A percentile compares a stretch with the other conserved stretches of the same genome.
These are phyloP conservation scores for Phanerochaete sordida DNA, from an alignment of 768 basidiomycete species.

Conservation along the genomic window DNA sequence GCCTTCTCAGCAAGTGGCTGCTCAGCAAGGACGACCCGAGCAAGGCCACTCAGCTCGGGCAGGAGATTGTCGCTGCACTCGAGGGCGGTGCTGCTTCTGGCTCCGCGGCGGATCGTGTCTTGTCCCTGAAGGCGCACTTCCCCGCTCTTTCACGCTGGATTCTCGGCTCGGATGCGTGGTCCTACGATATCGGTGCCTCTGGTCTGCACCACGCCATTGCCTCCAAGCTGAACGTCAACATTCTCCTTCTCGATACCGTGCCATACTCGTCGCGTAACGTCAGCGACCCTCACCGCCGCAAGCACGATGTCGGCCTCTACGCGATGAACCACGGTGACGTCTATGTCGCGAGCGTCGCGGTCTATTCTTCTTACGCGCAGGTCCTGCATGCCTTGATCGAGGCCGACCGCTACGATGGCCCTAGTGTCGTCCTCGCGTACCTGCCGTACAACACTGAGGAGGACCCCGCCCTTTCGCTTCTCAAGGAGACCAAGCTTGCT, in stretches of 20 bases:
- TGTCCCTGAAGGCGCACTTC: slow-evolving; percentile 60
- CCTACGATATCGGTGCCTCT: slow-evolving; percentile 93
- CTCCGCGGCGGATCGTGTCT: slow-evolving; percentile 50
- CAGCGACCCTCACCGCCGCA: slow-evolving; percentile 70
- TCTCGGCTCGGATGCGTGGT: slow-evolving; percentile 97
- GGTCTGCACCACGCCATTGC: slow-evolving; percentile 94
- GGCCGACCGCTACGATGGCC: slow-evolving; percentile 86
- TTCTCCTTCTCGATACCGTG: slow-evolving; percentile 90
- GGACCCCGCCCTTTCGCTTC: slow-evolving; percentile 77
- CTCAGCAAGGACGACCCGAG: slow-evolving; percentile 63
- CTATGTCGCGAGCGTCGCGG: slow-evolving; percentile 92
- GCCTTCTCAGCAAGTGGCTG: slow-evolving; percentile 76
- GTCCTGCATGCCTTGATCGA: slow-evolving; percentile 89
- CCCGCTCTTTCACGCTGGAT: slow-evolving; percentile 85
- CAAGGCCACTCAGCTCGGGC: slow-evolving; percentile 58
- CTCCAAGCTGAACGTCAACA: slow-evolving; percentile 88
- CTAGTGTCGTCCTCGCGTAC: slow-evolving; percentile 91
- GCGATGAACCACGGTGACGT: slow-evolving; percentile 98
- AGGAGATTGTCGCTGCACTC: slow-evolving; percentile 49
- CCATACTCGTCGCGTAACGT: slow-evolving; percentile 81
- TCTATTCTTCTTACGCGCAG: slow-evolving; percentile 94
- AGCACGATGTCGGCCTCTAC: slow-evolving; percentile 96
- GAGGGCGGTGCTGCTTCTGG: slow-evolving; percentile 37
- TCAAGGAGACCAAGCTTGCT: slow-evolving; percentile 96
- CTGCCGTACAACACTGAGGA: slow-evolving; percentile 83